A percentile compares a stretch with the other conserved stretches of the same genome.
Conservation (phyloP, 306 rosid genomes). For the Phaseolus lunatus region DNA sequence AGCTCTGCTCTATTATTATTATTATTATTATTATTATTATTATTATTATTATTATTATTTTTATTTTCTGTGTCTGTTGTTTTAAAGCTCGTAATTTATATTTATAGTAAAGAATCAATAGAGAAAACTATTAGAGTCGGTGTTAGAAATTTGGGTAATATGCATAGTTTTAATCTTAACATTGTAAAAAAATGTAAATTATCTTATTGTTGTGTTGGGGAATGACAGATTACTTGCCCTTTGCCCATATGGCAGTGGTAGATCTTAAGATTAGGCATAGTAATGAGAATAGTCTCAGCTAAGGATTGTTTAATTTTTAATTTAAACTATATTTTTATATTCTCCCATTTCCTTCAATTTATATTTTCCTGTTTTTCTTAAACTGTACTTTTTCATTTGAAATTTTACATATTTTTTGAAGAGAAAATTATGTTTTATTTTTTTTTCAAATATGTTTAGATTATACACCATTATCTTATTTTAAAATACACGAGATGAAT, state of each 20-base stretch:
- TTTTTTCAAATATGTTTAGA: too few species aligned
- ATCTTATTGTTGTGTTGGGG: constrained; percentile 39
- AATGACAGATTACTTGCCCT: constrained; percentile 39
- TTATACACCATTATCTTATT: too few species aligned
- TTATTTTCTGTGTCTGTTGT: constrained; percentile 4
- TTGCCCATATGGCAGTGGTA: constrained; percentile 42
- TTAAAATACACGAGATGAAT: too few species aligned
- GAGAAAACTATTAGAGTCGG: neutral
- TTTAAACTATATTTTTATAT: neutral
- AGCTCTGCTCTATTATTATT: constrained; percentile 14
- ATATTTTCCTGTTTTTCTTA: too few species aligned
- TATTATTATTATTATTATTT: neutral
- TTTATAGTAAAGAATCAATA: neutral
- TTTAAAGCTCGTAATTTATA: constrained; percentile 12
- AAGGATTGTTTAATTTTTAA: constrained; percentile 13
- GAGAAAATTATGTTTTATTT: too few species aligned
- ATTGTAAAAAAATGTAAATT: neutral
- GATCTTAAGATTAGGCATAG: constrained; percentile 27
- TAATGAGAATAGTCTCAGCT: neutral
- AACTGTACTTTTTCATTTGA: too few species aligned
- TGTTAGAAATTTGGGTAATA: too few species aligned
- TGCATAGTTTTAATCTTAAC: too few species aligned
- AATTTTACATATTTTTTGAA: too few species aligned
- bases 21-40: neutral
- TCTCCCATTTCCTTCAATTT: too few species aligned